Conservation (phyloP, 441 rosid genomes). For the Dalechampia spathulata region DNA sequence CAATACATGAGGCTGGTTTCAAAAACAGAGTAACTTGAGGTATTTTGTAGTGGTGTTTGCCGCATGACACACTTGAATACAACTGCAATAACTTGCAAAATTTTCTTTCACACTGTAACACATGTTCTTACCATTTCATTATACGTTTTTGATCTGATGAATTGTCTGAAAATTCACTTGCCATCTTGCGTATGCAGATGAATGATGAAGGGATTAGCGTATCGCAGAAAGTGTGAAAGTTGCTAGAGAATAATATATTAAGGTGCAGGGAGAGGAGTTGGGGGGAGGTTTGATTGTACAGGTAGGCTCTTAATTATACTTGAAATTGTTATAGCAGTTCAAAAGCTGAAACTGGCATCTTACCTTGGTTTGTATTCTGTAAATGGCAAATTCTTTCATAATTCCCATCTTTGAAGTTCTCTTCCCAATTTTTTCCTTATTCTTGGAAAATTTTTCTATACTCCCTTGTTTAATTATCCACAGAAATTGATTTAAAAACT, state of each 20-base stretch:
- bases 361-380: too few relatives aligned
- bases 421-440: too few relatives aligned
- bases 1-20: conserved; percentile 57
- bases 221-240: conserved; percentile 2
- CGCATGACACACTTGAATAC: neutral
- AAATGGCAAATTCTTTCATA: too few relatives aligned
- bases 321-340: too few relatives aligned
- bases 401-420: too few relatives aligned
- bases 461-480: too few relatives aligned
- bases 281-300: conserved; percentile 4
- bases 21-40: conserved; percentile 32
- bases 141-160: neutral
- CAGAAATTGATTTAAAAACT: too few relatives aligned
- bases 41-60: conserved; percentile 2
- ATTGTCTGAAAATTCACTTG: neutral
- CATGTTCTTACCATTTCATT: neutral
- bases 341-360: too few relatives aligned
- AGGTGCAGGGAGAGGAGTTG: too few relatives aligned
- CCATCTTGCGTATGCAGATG: conserved; percentile 14
- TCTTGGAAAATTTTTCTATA: too few relatives aligned
- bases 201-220: conserved; percentile 16
- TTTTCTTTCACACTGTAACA: neutral
- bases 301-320: too few relatives aligned
- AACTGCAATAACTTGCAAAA: neutral
- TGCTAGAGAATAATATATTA: neutral